Base-by-base conservation (phyloP, 2,329 filamentous ascomycete species). In the Fusarium udum region DNA sequence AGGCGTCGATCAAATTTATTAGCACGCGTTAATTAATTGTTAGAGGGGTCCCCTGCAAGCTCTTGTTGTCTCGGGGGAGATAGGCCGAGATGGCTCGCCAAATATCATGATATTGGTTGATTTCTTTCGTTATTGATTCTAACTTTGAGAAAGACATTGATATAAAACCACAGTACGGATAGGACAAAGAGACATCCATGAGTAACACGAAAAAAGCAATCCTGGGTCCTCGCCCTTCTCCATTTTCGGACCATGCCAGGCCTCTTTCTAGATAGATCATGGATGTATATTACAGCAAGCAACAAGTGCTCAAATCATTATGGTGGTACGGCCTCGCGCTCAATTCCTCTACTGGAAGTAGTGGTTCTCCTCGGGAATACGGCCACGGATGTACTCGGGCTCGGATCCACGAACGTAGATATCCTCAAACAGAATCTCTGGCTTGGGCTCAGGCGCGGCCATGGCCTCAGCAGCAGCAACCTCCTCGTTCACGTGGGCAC, bases 391-490 rank as follows among this genome's bases (percentile, higher is more conserved):
- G 73, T 70, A 78, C 74, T 78, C 72, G 48, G 76, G 76, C 72
- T 77, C 75, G 14, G 64, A 75, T 49, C 75, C 75, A 48, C 60
- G 65, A 53, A 78, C 76, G 61, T 78, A 78, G 60, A 78, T 78
- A 51, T 78, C 77, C 91, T 99, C 95, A 84, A 90, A 99, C 78
- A 99, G 88, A 78, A 96, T 96, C 84, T 94, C 89, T 61, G 91
- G 86, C 71, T 90, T 97, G 64, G 92, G 83, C 55, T 97, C 94
- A 36, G 96, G 96, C 52, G 86, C 84, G 45, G 90, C 84, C 94
- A 98, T 98, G 79, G 91, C 89, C 91, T 99, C 96, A 61, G 96
- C 96, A 79, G 90, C 88, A 71, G 92, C 93, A 65, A 98, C 95
- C 88, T 99, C 95, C 76, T 90, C 92, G 83, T 96, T 95, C 81